Conservation (phyloP, 345 rosid species). For the Psidium guajava region DNA sequence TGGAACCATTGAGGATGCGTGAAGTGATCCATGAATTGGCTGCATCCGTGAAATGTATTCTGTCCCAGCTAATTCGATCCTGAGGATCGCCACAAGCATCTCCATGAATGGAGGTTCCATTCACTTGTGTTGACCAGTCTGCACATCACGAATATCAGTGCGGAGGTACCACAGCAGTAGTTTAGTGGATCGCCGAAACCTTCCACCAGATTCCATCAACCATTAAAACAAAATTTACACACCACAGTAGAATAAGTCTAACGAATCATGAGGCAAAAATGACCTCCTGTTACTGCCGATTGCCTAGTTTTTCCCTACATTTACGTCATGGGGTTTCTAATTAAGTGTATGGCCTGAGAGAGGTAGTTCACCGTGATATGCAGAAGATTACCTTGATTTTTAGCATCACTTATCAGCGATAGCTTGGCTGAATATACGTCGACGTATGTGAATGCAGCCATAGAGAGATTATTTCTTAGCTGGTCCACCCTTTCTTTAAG, state of each 20-base stretch:
- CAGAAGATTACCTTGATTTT: neutral
- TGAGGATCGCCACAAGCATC: slow-evolving; percentile 37
- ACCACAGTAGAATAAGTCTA: neutral
- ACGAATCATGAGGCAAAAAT: neutral
- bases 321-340: neutral
- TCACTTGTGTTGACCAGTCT: slow-evolving; percentile 31
- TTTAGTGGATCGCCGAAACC: slow-evolving; percentile 55
- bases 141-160: slow-evolving; percentile 22
- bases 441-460: slow-evolving; percentile 21
- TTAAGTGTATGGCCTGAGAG: neutral
- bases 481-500: slow-evolving; percentile 14
- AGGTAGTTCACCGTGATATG: neutral
- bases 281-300: neutral
- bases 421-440: slow-evolving; percentile 32
- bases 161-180: slow-evolving; percentile 47
- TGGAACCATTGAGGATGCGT: slow-evolving; percentile 31
- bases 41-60: slow-evolving; percentile 48
- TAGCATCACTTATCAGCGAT: slow-evolving; percentile 15
- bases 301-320: neutral
- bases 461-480: slow-evolving; percentile 15
- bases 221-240: neutral
- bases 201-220: slow-evolving; percentile 4
- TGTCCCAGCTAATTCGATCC: slow-evolving; percentile 60
- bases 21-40: slow-evolving; percentile 37
- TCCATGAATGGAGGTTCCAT: slow-evolving; percentile 49